These are phyloP conservation scores for Xylaria sp. DNA, from an alignment of 2,329 filamentous ascomycete genomes.

Conservation along the genomic window DNA sequence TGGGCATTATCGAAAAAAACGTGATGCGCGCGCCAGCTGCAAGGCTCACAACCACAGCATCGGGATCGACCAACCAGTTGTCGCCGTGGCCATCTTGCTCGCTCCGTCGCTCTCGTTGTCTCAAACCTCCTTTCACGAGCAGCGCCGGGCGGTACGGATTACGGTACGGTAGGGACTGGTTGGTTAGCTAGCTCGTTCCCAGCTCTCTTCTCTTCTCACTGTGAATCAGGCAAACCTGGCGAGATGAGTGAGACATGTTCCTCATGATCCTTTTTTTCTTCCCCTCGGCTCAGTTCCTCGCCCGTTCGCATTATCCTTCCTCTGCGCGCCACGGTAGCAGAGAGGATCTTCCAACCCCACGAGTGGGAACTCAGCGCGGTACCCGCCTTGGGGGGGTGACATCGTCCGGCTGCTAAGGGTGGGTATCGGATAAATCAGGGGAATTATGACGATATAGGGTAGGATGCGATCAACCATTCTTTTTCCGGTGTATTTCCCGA, in stretches of 20 bases:
- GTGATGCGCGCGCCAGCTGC: constrained; percentile 13
- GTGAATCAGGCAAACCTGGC: no score
- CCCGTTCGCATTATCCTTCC: not conserved
- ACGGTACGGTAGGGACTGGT: no score
- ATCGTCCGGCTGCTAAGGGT: not conserved
- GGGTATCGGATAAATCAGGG: not conserved
- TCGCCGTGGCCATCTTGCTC: not conserved
- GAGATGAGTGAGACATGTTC: not conserved
- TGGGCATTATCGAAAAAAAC: constrained; percentile 11
- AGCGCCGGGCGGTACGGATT: no score
- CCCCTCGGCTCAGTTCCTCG: not conserved
- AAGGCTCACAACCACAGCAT: constrained; percentile 17
- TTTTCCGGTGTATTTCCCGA: not conserved
- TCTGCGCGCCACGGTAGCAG: not conserved
- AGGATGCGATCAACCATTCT: not conserved
- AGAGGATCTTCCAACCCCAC: not conserved
- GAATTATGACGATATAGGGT: not conserved
- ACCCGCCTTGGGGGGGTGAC: not conserved
- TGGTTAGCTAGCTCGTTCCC: no score
- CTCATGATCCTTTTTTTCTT: not conserved
- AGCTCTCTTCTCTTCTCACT: no score
- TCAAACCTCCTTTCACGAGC: not conserved
- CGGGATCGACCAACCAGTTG: constrained; percentile 7
- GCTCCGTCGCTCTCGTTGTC: not conserved
- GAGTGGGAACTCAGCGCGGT: not conserved